phyloP scores from a whole-genome alignment of 2,329 filamentous ascomycete species.

The Chalaropsis ovoidea region DNA sequence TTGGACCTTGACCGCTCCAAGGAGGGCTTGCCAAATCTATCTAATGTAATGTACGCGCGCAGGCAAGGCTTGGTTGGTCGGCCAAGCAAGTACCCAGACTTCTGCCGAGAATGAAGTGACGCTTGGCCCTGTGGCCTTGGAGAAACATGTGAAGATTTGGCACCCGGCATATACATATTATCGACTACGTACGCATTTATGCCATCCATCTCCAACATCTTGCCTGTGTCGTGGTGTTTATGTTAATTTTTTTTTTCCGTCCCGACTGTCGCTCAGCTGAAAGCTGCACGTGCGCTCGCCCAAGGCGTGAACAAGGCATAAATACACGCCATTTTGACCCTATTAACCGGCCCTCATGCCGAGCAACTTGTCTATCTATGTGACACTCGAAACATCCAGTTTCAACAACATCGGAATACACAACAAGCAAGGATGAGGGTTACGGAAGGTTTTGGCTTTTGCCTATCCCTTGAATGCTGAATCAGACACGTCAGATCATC shows the following conservation, averaged over 20 bases:
- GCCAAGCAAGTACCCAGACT: not conserved
- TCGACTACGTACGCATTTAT: not conserved
- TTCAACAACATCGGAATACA: not conserved
- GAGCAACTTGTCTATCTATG: not conserved
- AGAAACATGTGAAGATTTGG: not conserved
- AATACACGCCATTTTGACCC: not conserved
- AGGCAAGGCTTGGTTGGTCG: not conserved
- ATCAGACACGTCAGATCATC: not conserved
- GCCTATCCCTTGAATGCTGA: not conserved
- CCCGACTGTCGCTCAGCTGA: not conserved
- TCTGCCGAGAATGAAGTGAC: not conserved
- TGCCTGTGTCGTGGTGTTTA: too few species aligned
- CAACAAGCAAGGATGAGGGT: not conserved
- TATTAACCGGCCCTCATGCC: not conserved
- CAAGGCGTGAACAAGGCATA: not conserved
- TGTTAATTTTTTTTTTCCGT: not conserved
- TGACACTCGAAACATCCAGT: not conserved
- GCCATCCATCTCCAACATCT: too few species aligned
- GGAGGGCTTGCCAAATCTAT: not conserved
- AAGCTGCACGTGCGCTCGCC: slow-evolving; percentile 1
- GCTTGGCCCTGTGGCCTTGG: too few species aligned
- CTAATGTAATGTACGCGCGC: too few species aligned
- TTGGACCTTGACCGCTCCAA: not conserved
- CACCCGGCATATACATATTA: not conserved
- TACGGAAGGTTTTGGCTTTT: not conserved